phyloP scores from a whole-genome alignment of 2,329 filamentous ascomycete genomes.

The Xylariaceae sp. region DNA sequence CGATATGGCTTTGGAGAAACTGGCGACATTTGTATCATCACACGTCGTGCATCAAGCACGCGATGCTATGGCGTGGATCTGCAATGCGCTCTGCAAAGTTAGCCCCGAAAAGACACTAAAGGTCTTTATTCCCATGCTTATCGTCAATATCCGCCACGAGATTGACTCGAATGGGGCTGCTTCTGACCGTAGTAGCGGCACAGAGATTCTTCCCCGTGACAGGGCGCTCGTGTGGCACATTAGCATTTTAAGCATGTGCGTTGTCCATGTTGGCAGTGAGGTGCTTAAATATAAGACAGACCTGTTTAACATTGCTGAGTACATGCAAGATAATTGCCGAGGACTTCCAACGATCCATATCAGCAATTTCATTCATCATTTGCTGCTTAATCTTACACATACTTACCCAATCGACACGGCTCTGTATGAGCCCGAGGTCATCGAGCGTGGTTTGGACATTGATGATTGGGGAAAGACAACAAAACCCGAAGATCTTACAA shows the following conservation, averaged over 20 bases:
- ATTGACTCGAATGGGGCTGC: conserved; percentile 97
- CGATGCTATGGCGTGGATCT: conserved; percentile 98
- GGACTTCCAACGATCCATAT: conserved; percentile 94
- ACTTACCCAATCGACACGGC: conserved; percentile 92
- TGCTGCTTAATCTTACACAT: conserved; percentile 90
- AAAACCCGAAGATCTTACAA: conserved; percentile 75
- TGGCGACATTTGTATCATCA: conserved; percentile 87
- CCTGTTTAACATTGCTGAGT: conserved; percentile 87
- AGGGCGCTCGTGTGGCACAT: conserved; percentile 95
- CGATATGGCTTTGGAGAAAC: conserved; percentile 88
- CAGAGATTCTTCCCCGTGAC: conserved; percentile 91
- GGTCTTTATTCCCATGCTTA: conserved; percentile 86
- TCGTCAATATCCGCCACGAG: conserved; percentile 90
- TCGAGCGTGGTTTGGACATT: conserved; percentile 73
- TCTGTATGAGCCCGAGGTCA: conserved; percentile 80
- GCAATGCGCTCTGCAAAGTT: conserved; percentile 94
- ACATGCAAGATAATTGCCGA: conserved; percentile 95
- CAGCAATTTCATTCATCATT: conserved; percentile 96
- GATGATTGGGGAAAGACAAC: conserved; percentile 85
- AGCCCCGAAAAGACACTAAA: conserved; percentile 93
- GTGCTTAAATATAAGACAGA: conserved; percentile 89
- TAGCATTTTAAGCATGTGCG: conserved; percentile 96
- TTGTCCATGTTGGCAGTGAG: conserved; percentile 91
- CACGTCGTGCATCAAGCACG: conserved; percentile 97
- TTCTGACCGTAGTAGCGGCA: conserved; percentile 90